Evolutionary conservation across 257 asterid species (phyloP), one percentile per base, ranked within the genome.

Genomic region (Forsythia viridissima): DNA sequence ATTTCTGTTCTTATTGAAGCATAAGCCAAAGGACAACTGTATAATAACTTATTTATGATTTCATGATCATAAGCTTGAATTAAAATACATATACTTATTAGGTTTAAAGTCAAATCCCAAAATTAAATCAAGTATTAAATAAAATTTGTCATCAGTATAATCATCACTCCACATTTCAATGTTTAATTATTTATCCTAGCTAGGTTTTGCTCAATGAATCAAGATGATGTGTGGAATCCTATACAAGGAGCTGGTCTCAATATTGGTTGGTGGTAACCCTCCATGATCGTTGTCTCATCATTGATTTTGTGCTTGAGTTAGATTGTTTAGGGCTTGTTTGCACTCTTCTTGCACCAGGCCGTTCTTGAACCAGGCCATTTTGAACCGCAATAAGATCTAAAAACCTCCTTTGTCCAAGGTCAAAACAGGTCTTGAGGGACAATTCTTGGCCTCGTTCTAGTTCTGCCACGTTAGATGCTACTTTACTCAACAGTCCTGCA

Each of bases 1-100:
- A 20, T 65, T 73, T 66, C 41, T 77, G 16, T 61, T 66, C 36
- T 81, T 67, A 73, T 3, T 36, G 11, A 71, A 71, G 57, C 77
- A 79, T 68, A 72, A 74, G 36, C 69, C 69, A 61, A 24, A 61
- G 6, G 13, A 18, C n/a, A 71, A 34, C 51, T 34, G 9, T 76
- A 20, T 34, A 9, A 37, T 34, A 48, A 46, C 34, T 74, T 5
- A 13, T 40, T 15, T 21, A 61, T 11, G 37, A 30, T 63, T 39
- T 30, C 13, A 24, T 46, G 11, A 71, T 42, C 39, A 71, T 52
- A 61, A 42, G 61, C 20, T 20, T 71, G 39, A 71, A 70, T 40
- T 18, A 70, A 42, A 11, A 38, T 24, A 40, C 18, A n/a, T 37
- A 34, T 15, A 57, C 39, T 46, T 11, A 16, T 12, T 11, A 48